Conservation (phyloP, 2,329 filamentous ascomycete species). For the Aspergillus bombycis region DNA sequence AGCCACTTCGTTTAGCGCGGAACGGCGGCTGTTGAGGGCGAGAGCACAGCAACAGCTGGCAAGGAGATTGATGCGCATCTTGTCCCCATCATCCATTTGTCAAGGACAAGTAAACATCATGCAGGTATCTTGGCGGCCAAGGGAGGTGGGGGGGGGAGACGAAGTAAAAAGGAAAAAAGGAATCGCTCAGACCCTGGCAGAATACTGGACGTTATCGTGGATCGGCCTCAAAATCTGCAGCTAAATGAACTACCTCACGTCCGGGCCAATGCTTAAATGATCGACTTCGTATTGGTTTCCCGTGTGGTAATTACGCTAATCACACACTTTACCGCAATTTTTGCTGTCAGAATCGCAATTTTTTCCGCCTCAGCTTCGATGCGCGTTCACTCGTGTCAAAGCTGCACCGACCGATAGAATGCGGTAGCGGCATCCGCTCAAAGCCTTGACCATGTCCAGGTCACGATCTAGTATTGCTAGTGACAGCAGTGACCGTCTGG, state of each 20-base stretch:
- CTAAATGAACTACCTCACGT: constrained; percentile 1
- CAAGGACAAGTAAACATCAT: neutral
- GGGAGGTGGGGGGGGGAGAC: neutral
- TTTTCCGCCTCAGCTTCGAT: constrained; percentile 14
- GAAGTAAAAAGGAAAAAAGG: neutral
- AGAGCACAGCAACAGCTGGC: neutral
- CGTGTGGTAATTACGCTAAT: constrained; percentile 13
- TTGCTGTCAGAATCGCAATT: constrained; percentile 5
- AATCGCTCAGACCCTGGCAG: neutral
- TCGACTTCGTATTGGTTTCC: constrained; percentile 12
- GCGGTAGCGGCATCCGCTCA: neutral
- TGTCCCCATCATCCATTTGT: neutral
- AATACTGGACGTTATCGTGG: neutral
- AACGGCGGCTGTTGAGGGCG: neutral
- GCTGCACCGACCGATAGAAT: constrained; percentile 8
- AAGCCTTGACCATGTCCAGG: constrained; percentile 24
- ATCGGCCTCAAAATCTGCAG: constrained; percentile 3
- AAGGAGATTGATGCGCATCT: neutral
- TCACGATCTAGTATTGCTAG: constrained; percentile 39
- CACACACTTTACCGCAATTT: constrained; percentile 13
- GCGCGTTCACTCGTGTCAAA: constrained; percentile 15
- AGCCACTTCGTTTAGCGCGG: neutral
- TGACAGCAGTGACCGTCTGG: constrained; percentile 42
- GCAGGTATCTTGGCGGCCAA: neutral
- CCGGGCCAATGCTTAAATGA: constrained; percentile 14